Percentiles rank a stretch among this genome's conserved stretches.
phyloP scores from a whole-genome alignment of 768 basidiomycete genomes.

The Boletus tylopilopsis region DNA sequence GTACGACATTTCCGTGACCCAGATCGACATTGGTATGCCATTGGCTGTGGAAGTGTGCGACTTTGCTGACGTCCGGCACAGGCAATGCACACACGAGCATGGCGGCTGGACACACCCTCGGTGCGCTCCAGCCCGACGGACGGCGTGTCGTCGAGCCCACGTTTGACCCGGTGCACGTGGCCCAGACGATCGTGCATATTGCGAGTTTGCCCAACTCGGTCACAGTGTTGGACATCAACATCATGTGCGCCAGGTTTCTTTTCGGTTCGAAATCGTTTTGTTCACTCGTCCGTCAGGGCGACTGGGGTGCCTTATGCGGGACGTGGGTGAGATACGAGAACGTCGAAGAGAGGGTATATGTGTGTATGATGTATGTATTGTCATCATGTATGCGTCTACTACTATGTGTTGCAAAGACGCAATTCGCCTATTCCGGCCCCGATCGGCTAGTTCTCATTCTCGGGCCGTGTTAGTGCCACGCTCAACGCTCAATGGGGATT shows the following conservation, averaged over 20 bases:
- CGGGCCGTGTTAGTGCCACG: too few species aligned
- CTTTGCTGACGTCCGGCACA: slow-evolving; percentile 28
- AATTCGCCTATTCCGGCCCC: too few species aligned
- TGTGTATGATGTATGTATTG: too few species aligned
- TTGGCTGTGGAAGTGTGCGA: too few species aligned
- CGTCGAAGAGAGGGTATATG: too few species aligned
- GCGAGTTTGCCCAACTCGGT: slow-evolving; percentile 66
- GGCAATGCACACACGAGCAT: slow-evolving; percentile 72
- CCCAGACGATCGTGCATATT: slow-evolving; percentile 65
- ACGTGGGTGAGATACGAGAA: slow-evolving; percentile 29
- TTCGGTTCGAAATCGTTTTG: background rate
- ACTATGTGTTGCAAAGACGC: too few species aligned
- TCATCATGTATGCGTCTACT: too few species aligned
- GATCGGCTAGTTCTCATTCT: too few species aligned
- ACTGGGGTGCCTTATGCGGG: slow-evolving; percentile 45
- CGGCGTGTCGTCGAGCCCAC: slow-evolving; percentile 51
- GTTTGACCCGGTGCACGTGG: slow-evolving; percentile 73
- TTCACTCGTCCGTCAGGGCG: slow-evolving; percentile 31
- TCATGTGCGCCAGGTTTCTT: slow-evolving; percentile 52
- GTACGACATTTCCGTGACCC: slow-evolving; percentile 71
- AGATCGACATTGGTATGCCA: slow-evolving; percentile 72
- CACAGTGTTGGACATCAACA: slow-evolving; percentile 65
- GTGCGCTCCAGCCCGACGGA: slow-evolving; percentile 70
- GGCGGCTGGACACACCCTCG: slow-evolving; percentile 42
- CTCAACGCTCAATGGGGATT: too few species aligned